phyloP scores from a whole-genome alignment of 352 stramenopile genomes.

The Globisporangium orthogonon region DNA sequence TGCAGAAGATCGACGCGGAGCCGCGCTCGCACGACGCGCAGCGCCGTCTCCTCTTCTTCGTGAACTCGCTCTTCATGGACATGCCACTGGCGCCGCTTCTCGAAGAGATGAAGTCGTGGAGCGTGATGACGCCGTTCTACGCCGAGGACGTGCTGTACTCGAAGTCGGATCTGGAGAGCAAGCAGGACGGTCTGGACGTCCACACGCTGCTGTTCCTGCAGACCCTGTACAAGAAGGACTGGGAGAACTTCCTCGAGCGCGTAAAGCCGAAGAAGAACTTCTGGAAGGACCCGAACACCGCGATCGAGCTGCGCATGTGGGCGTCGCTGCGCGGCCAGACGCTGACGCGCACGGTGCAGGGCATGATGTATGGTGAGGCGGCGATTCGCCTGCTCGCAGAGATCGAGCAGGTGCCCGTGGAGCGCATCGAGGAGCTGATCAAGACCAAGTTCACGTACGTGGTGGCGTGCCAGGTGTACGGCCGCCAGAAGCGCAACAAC shows the following conservation, averaged over 20 bases:
- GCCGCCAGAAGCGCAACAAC: slow-evolving; percentile 97
- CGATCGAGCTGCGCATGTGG: slow-evolving; percentile 94
- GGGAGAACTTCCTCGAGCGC: slow-evolving; percentile 97
- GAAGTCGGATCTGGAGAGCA: slow-evolving; percentile 94
- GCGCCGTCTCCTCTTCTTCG: slow-evolving; percentile 96
- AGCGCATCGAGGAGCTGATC: slow-evolving; percentile 94
- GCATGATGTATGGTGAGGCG: slow-evolving; percentile 99
- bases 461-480: slow-evolving; percentile 98
- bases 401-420: slow-evolving; percentile 88
- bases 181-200: slow-evolving; percentile 90
- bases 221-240: slow-evolving; percentile 97
- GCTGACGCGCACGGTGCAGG: slow-evolving; percentile 94
- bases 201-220: slow-evolving; percentile 89
- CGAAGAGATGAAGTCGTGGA: slow-evolving; percentile 98
- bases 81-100: slow-evolving; percentile 96
- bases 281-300: slow-evolving; percentile 82
- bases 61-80: slow-evolving; percentile 99
- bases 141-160: slow-evolving; percentile 97
- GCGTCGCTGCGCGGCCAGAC: slow-evolving; percentile 97
- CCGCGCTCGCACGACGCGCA: slow-evolving; percentile 95
- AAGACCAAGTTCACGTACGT: slow-evolving; percentile 99
- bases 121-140: slow-evolving; percentile 98
- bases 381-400: slow-evolving; percentile 95
- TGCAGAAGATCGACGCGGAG: slow-evolving; percentile 97
- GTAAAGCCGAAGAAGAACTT: slow-evolving; percentile 92